A percentile compares a stretch with the other conserved stretches of the same genome.
These are phyloP conservation scores for Penicillium dipodomyicola DNA, from an alignment of 495 filamentous ascomycete species.

Conservation along the genomic window DNA sequence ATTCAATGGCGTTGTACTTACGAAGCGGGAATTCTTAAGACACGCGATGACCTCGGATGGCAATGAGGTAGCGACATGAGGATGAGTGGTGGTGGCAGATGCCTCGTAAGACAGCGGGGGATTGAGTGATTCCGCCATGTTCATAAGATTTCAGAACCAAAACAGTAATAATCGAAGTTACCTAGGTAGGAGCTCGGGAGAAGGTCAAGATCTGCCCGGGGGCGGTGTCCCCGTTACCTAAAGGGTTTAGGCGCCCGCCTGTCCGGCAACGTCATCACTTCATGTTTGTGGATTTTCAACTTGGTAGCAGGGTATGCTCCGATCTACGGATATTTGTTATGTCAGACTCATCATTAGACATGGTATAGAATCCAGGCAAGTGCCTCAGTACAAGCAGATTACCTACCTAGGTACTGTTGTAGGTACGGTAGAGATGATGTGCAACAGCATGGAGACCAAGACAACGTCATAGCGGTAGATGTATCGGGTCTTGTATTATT, in stretches of 20 bases:
- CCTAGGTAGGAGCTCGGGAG: not conserved
- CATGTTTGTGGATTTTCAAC: not conserved
- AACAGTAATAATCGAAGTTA: slow-evolving; percentile 4
- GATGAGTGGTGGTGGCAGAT: slow-evolving; percentile 68
- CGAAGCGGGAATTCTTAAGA: slow-evolving; percentile 92
- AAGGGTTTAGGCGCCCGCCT: not conserved
- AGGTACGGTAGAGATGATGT: not conserved
- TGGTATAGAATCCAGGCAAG: not conserved
- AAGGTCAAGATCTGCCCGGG: slow-evolving; percentile 10
- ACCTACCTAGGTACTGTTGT: too few species aligned
- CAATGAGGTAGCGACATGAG: slow-evolving; percentile 62
- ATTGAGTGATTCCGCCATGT: slow-evolving; percentile 47
- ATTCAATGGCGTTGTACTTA: slow-evolving; percentile 39
- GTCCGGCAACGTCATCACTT: slow-evolving; percentile 3
- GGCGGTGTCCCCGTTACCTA: slow-evolving; percentile 8
- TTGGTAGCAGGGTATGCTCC: not conserved
- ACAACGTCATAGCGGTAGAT: not conserved
- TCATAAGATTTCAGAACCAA: slow-evolving; percentile 1
- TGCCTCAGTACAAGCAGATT: not conserved
- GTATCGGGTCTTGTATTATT: not conserved
- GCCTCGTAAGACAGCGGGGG: slow-evolving; percentile 72
- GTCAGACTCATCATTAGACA: not conserved
- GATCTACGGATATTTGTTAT: not conserved
- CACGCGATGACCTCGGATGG: slow-evolving; percentile 84
- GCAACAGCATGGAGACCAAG: not conserved